These are phyloP conservation scores for Dichomitus squalens DNA, from an alignment of 1,284 basidiomycete genomes.

Conservation along the genomic window DNA sequence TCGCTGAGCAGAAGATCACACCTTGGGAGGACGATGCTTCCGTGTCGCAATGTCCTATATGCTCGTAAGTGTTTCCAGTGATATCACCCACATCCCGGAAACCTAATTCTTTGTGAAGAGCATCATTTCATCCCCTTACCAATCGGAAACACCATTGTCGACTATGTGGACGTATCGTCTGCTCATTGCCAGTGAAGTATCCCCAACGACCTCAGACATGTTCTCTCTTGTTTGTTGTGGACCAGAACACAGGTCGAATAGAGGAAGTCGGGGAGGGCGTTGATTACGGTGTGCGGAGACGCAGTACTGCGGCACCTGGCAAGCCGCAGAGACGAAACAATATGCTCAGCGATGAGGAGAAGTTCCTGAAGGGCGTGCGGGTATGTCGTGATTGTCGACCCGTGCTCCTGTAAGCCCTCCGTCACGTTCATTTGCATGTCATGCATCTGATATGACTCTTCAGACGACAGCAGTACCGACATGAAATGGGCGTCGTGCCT, in stretches of 20 bases:
- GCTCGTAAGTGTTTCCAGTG: conserved; percentile 58
- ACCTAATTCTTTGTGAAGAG: conserved; percentile 40
- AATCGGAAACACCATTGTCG: conserved; percentile 98
- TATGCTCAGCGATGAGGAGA: conserved; percentile 64
- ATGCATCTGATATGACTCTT: not conserved
- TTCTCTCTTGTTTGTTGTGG: conserved; percentile 80
- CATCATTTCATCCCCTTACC: conserved; percentile 86
- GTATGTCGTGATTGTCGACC: conserved; percentile 84
- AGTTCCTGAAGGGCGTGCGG: conserved; percentile 81
- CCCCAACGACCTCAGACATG: conserved; percentile 72
- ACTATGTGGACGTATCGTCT: conserved; percentile 91
- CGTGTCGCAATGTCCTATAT: conserved; percentile 83
- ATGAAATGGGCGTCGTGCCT: conserved; percentile 66
- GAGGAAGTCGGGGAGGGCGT: conserved; percentile 89
- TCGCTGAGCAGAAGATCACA: conserved; percentile 89
- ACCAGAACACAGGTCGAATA: conserved; percentile 71
- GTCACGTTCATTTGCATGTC: not conserved
- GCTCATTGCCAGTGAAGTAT: conserved; percentile 82
- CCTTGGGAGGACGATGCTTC: conserved; percentile 90
- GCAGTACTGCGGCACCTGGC: conserved; percentile 31
- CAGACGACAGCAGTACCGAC: conserved; percentile 81
- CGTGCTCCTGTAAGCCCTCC: conserved; percentile 59
- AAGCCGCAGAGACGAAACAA: conserved; percentile 41
- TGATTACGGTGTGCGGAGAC: conserved; percentile 75
- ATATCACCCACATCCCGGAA: not conserved